Evolutionary conservation across 179 eudicot genomes (phyloP), one percentile per base, ranked within the genome.

Genomic region (Heliamphora pulchella): DNA sequence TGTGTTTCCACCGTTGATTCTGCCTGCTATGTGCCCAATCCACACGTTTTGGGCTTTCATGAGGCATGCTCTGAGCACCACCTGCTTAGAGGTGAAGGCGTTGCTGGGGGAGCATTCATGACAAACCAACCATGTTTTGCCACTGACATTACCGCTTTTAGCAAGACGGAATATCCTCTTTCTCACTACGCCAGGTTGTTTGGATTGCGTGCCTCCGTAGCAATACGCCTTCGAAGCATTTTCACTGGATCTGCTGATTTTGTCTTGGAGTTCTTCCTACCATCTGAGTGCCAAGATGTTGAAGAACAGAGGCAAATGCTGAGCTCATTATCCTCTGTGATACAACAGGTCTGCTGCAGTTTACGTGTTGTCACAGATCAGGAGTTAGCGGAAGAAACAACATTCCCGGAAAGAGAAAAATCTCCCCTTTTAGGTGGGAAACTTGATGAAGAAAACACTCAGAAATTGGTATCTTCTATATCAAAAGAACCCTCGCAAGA

Each of bases 11-110:
- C 88, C 31, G 77, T 89, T 39, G 88, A 87, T 77, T 86, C 89
- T 53, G 96, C 94, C 78, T 93, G 91, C 77, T 91, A 90, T 78
- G 88, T 91, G 47, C 86, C 76, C 31, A 89, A 90, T 80, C 87
- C 75, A 74, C 78, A 78, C 78, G 87, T 90, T 74, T 55, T 81
- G 53, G 89, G 84, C 48, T 92, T 94, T 69, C 93, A 85, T 51
- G 86, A 85, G 79, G 97, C 97, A n/a, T 92, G 98, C 81, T 85
- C 89, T 41, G 89, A 90, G 81, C 91, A 92, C 68, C 92, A 91
- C 80, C 86, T 94, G 54, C 82, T 82, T 47, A 50, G 74, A 72
- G 87, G 88, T 8, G 87, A 89, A 80, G 98, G 98, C 15, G 86
- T 92, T 76, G 90, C 86, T 61, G 98, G 97, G 20, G 82, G 87